A percentile compares a stretch with the other conserved stretches of the same genome.
Evolutionary conservation across 1,284 basidiomycete genomes (phyloP).

Genomic region (Ustilago nuda): DNA sequence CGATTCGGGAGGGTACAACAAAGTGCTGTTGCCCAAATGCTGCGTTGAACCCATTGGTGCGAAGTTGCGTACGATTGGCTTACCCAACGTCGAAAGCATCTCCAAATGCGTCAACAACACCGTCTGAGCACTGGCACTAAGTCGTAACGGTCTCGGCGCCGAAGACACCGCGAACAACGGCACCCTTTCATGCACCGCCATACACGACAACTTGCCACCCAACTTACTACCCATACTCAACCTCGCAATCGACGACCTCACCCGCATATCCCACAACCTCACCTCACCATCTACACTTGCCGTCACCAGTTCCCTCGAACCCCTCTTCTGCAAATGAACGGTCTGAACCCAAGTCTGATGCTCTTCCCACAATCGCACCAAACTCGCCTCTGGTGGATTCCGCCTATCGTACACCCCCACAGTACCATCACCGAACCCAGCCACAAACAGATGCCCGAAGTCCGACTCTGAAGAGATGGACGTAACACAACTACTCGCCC

Average conservation of each 20-base stretch:
- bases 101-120: slow-evolving; percentile 54
- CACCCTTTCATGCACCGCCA: slow-evolving; percentile 87
- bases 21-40: slow-evolving; percentile 37
- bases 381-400: slow-evolving; percentile 83
- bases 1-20: slow-evolving; percentile 34
- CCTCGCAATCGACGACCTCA: slow-evolving; percentile 78
- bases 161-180: slow-evolving; percentile 80
- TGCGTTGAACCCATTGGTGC: slow-evolving; percentile 35
- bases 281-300: slow-evolving; percentile 92
- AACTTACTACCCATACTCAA: slow-evolving; percentile 73
- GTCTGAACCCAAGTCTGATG: slow-evolving; percentile 93
- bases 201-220: slow-evolving; percentile 75
- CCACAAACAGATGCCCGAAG: slow-evolving; percentile 83
- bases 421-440: slow-evolving; percentile 91
- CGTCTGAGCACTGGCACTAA: slow-evolving; percentile 37
- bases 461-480: slow-evolving; percentile 83
- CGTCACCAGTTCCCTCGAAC: slow-evolving; percentile 83
- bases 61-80: slow-evolving; percentile 46
- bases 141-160: slow-evolving; percentile 39
- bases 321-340: slow-evolving; percentile 84
- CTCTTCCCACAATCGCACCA: slow-evolving; percentile 80
- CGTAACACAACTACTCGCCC: slow-evolving; percentile 89
- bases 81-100: slow-evolving; percentile 35
- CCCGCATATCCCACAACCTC: slow-evolving; percentile 90
- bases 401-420: slow-evolving; percentile 93